Percentiles rank a stretch among this genome's conserved stretches.
These are phyloP conservation scores for Sporisorium scitamineum DNA, from an alignment of 1,284 basidiomycete genomes.

Conservation along the genomic window DNA sequence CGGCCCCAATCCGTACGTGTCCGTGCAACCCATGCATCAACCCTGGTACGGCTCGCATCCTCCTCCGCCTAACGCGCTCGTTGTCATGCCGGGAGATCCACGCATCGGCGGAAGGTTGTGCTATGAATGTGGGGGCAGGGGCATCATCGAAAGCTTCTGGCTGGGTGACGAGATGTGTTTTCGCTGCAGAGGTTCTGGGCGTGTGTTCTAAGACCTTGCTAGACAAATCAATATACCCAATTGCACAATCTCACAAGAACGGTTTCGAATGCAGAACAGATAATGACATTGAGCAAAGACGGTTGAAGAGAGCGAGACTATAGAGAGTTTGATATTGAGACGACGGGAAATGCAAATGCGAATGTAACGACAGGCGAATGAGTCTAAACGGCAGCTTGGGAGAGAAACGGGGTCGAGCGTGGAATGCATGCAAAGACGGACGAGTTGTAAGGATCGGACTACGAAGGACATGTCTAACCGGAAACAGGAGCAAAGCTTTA, in stretches of 20 bases:
- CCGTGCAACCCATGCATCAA: slow-evolving; percentile 9
- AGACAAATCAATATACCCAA: neutral
- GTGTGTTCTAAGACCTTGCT: slow-evolving; percentile 29
- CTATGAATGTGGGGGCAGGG: slow-evolving; percentile 40
- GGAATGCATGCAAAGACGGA: slow-evolving; percentile 1
- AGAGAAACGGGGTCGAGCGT: neutral
- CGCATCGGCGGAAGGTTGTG: slow-evolving; percentile 49
- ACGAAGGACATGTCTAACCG: too few relatives aligned
- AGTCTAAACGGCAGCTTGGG: too few relatives aligned
- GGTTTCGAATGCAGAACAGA: neutral
- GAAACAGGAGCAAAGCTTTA: too few relatives aligned
- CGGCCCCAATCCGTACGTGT: slow-evolving; percentile 34
- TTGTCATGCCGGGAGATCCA: slow-evolving; percentile 50
- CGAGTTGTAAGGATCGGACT: too few relatives aligned
- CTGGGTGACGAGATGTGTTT: slow-evolving; percentile 51
- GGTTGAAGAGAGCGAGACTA: neutral
- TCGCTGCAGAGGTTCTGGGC: slow-evolving; percentile 31
- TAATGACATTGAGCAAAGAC: neutral
- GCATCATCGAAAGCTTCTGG: slow-evolving; percentile 51
- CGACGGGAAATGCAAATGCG: slow-evolving; percentile 13
- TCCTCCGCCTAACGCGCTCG: slow-evolving; percentile 40
- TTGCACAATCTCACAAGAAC: neutral
- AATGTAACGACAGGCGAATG: neutral
- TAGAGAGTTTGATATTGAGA: slow-evolving; percentile 1
- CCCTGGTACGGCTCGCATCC: slow-evolving; percentile 15